Evolutionary conservation across 306 rosid genomes (phyloP), one percentile per base, ranked within the genome.

Genomic region (Fragaria nilgerrensis): DNA sequence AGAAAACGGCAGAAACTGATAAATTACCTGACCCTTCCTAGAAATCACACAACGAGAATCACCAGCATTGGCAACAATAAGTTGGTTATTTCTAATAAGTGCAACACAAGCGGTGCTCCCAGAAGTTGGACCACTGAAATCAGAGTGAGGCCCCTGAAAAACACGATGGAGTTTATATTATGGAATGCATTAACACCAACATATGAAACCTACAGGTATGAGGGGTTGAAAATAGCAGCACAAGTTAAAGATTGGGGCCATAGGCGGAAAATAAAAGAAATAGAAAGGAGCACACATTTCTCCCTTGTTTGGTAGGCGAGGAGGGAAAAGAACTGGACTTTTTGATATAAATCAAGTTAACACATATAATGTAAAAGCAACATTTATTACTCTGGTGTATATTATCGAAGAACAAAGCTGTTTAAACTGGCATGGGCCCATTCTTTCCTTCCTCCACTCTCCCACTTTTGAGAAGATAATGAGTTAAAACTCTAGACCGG

Each of bases 81-180:
- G 89, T 75, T 86, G 88, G 75, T 86, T 90, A 87, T 89, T 87
- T 90, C 94, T 84, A 67, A 92, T 80, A 77, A 91, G 80, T 47
- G 97, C 97, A 83, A 95, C 99, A 82, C 99, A 95, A 68, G 99
- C 97, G 9, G 99, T 95, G 91, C 97, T 75, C 77, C 99, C 99
- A 29, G 99, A 92, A 72, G 96, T 92, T 78, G 99, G 99, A 72
- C 99, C 99, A 72, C 85, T 58, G 79, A 95, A 95, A 79, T 90
- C 99, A 78, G 99, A 92, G 84, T 95, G 99, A 71, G 97, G 97
- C 32, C 99, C 99, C 99, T 95, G 88, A 71, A 73, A 65, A 74
- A 74, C 76, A 32, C 29, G 73, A 63, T 27, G 77, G 48, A 65
- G 70, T 63, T 77, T 75, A 74, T 78, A 75, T 82, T 48, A 76